Conservation (phyloP, 305 asterid species). For the Solanum aculeatissimum region DNA sequence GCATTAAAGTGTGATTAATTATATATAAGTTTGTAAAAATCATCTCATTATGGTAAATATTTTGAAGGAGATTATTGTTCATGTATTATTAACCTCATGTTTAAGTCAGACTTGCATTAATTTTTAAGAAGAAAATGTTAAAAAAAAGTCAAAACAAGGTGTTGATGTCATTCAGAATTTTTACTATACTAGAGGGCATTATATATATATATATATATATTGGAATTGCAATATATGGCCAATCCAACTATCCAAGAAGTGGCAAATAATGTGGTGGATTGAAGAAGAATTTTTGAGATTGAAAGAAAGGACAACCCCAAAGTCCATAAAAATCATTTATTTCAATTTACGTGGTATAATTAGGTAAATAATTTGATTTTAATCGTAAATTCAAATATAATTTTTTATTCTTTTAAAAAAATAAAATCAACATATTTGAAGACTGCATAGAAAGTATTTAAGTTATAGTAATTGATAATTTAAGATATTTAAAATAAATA, state of each 20-base stretch:
- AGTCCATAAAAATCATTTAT: neutral
- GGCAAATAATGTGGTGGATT: neutral
- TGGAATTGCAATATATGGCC: neutral
- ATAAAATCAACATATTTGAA: too few species aligned
- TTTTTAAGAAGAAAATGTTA: neutral
- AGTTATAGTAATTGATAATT: too few species aligned
- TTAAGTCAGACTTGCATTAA: neutral
- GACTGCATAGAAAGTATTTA: too few species aligned
- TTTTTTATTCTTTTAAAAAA: too few species aligned
- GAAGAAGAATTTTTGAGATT: neutral
- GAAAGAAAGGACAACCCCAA: neutral
- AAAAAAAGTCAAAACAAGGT: neutral
- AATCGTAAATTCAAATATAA: too few species aligned
- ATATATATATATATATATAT: too few species aligned
- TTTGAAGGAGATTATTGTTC: neutral
- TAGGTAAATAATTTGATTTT: too few species aligned
- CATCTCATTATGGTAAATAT: neutral
- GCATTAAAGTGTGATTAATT: too few species aligned
- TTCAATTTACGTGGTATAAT: too few species aligned
- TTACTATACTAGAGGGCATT: neutral
- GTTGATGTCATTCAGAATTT: neutral
- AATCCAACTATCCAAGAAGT: neutral
- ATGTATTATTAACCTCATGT: neutral
- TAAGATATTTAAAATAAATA: too few species aligned
- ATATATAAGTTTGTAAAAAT: neutral